A percentile compares a stretch with the other conserved stretches of the same genome.
phyloP scores from a whole-genome alignment of 2,329 filamentous ascomycete genomes.

The Apiospora pterosperma region DNA sequence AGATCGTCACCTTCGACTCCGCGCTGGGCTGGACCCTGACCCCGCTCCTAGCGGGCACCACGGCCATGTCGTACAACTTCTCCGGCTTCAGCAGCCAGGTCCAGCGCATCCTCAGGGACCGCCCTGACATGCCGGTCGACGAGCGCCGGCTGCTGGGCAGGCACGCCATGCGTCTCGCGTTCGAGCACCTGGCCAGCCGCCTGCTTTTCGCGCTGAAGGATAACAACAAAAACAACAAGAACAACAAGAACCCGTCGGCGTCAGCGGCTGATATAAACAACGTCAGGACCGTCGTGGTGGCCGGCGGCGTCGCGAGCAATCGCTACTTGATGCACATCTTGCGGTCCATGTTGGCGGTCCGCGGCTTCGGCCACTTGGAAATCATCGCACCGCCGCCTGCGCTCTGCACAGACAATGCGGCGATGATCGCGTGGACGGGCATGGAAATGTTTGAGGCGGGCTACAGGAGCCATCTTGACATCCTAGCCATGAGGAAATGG shows the following conservation, averaged over 20 bases:
- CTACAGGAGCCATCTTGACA: conserved; percentile 59
- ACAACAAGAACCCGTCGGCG: not conserved
- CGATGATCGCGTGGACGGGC: conserved; percentile 95
- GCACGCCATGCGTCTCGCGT: conserved; percentile 74
- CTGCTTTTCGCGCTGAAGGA: conserved; percentile 65
- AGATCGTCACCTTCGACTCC: conserved; percentile 43
- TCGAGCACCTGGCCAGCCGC: conserved; percentile 81
- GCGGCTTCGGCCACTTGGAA: conserved; percentile 58
- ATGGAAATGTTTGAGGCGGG: conserved; percentile 88
- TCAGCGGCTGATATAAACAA: not conserved
- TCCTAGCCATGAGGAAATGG: conserved; percentile 67
- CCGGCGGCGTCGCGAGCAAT: conserved; percentile 90
- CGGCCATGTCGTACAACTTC: conserved; percentile 68
- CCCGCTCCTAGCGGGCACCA: conserved; percentile 60
- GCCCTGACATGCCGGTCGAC: conserved; percentile 41
- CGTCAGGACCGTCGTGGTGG: conserved; percentile 65
- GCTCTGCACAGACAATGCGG: conserved; percentile 91
- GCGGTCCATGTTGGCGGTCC: conserved; percentile 54
- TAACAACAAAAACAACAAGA: not conserved
- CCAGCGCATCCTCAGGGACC: conserved; percentile 47
- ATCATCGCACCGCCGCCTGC: conserved; percentile 72
- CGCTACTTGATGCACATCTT: conserved; percentile 69
- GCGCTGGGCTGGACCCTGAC: conserved; percentile 60
- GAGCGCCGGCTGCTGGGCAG: conserved; percentile 69
- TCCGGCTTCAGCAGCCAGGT: conserved; percentile 66